A percentile compares a stretch with the other conserved stretches of the same genome.
These are phyloP conservation scores for Albatrellus ellisii DNA, from an alignment of 768 basidiomycete genomes.

Conservation along the genomic window DNA sequence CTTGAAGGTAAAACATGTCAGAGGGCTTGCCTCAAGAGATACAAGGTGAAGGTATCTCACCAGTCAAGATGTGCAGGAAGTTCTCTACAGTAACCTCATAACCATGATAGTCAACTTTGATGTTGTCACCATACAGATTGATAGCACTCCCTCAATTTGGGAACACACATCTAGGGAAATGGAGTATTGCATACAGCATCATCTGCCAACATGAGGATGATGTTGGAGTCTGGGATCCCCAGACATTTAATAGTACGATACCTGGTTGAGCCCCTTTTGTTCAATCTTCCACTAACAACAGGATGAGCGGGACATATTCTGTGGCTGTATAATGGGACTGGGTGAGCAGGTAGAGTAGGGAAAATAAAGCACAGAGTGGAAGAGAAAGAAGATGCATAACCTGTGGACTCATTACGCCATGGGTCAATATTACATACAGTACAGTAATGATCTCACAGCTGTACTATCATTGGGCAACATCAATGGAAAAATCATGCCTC, in stretches of 20 bases:
- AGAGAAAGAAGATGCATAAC: too few species aligned
- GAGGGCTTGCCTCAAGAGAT: not conserved
- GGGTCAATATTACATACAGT: too few species aligned
- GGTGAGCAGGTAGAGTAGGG: too few species aligned
- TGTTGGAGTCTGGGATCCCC: slow-evolving; percentile 98
- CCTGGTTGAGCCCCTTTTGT: slow-evolving; percentile 28
- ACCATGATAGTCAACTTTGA: slow-evolving; percentile 96
- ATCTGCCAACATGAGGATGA: slow-evolving; percentile 98
- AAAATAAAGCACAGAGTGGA: too few species aligned
- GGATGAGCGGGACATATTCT: not conserved
- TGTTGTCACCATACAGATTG: slow-evolving; percentile 91
- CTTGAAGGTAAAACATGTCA: slow-evolving; percentile 26
- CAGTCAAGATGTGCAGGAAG: slow-evolving; percentile 83
- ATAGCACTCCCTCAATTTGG: slow-evolving; percentile 68
- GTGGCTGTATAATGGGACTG: too few species aligned
- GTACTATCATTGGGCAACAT: too few species aligned
- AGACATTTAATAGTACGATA: slow-evolving; percentile 97
- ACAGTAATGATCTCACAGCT: too few species aligned
- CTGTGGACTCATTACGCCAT: too few species aligned
- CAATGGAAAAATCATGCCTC: too few species aligned
- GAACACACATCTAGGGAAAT: slow-evolving; percentile 85
- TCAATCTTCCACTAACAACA: not conserved
- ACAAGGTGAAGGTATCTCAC: slow-evolving; percentile 28
- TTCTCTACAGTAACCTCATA: slow-evolving; percentile 98
- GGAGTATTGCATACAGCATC: slow-evolving; percentile 86